phyloP scores from a whole-genome alignment of 495 filamentous ascomycete genomes.

The Glonium stellatum region DNA sequence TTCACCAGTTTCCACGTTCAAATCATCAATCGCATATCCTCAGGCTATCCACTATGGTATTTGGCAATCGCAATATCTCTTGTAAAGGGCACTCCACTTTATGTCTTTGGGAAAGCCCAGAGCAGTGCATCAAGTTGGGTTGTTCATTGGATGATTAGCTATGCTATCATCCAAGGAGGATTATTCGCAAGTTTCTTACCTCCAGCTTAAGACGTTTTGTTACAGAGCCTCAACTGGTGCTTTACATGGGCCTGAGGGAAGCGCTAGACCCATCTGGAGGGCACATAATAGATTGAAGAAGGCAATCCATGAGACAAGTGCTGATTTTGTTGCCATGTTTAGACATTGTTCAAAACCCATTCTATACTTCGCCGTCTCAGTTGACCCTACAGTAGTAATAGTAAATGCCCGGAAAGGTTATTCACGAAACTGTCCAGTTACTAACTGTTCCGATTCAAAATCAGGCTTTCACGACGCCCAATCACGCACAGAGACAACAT shows the following conservation, averaged over 20 bases:
- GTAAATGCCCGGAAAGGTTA: not conserved
- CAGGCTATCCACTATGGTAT: conserved; percentile 86
- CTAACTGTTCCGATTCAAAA: no score
- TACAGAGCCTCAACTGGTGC: not conserved
- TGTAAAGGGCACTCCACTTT: conserved; percentile 5
- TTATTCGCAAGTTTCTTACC: conserved; percentile 91
- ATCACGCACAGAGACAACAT: no score
- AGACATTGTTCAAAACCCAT: not conserved
- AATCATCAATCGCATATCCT: conserved; percentile 83
- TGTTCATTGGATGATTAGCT: conserved; percentile 66
- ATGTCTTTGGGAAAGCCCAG: conserved; percentile 11
- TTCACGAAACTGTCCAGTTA: no score
- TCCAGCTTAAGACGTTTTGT: conserved; percentile 53
- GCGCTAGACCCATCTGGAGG: not conserved
- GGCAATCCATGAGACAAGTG: not conserved
- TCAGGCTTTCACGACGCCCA: no score
- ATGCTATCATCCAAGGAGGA: conserved; percentile 71
- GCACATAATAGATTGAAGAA: not conserved
- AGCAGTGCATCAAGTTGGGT: conserved; percentile 24
- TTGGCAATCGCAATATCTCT: conserved; percentile 52
- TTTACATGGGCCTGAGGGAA: not conserved
- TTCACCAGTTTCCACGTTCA: conserved; percentile 82
- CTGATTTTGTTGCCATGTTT: not conserved
- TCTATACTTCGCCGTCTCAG: not conserved
- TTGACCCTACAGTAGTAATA: not conserved